Base-by-base conservation (phyloP, 2,329 filamentous ascomycete species). In the Cladophialophora bantiana region DNA sequence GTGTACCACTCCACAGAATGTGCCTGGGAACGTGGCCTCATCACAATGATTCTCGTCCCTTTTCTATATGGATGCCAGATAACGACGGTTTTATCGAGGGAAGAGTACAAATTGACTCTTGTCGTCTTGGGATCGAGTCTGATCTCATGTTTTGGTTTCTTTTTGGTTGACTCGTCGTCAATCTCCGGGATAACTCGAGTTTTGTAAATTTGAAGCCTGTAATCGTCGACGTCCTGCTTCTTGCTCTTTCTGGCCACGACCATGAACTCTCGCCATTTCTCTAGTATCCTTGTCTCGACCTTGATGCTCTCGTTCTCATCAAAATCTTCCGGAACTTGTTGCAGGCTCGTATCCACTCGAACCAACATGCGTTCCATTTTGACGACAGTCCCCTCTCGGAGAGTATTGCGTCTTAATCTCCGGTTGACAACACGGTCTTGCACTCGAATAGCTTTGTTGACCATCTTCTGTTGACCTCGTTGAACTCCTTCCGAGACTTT, bases 331-430 rank as follows among this genome's bases (percentile, higher is more conserved):
- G 86, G 84, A 7, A 89, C 77, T n/a, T 78, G 79, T 69, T 83
- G 82, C 48, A 80, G 73, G 6, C 80, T 83, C 48, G 81, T 80
- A 71, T 89, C 88, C 31, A 89, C 82, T 26, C 86, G 83, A 20
- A 90, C 84, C 26, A 90, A 83, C 88, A 90, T 90, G 66, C 85
- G 86, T 73, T 90, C 88, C 77, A 88, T 88, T 75, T 89, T 89
- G 65, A 90, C 79, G 59, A 90, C 86, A 68, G 89, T 84, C 4
- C 88, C 88, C 70, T 88, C 83, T 60, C 81, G 78, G 31, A 81
- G 74, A 31, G 82, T 77, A 35, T 74, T 75, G 59, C 78, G 75
- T 56, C 74, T 75, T 7, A 77, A 74, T 50, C 75, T 72, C 60
- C 74, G 77, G 4, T 72, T 72, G 32, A 76, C 75, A 26, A 81